These are phyloP conservation scores for Daedaleopsis nitida DNA, from an alignment of 768 basidiomycete species.

Conservation along the genomic window DNA sequence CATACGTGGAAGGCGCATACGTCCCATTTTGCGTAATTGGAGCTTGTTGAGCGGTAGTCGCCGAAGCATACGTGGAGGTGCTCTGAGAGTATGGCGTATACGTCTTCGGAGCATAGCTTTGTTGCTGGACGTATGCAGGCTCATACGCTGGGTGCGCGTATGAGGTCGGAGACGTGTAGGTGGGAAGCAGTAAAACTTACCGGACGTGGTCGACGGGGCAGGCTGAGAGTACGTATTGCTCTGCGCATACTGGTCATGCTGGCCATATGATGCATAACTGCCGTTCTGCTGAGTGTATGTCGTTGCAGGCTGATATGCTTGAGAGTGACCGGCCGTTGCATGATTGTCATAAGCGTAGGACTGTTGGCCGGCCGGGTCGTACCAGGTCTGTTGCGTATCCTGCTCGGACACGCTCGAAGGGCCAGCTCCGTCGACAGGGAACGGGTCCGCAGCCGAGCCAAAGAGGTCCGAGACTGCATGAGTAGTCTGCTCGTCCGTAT, in stretches of 20 bases:
- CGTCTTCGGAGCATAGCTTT: slow-evolving; percentile 14
- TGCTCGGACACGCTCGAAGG: neutral
- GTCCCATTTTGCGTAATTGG: slow-evolving; percentile 22
- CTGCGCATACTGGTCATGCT: slow-evolving; percentile 14
- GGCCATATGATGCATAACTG: slow-evolving; percentile 10
- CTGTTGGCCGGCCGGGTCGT: slow-evolving; percentile 16
- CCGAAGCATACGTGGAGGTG: slow-evolving; percentile 21
- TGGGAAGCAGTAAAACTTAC: slow-evolving; percentile 1
- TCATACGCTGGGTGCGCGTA: slow-evolving; percentile 12
- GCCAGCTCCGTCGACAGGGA: slow-evolving; percentile 9
- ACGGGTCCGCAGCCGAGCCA: slow-evolving; percentile 19
- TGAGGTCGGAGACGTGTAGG: neutral
- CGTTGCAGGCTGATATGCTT: slow-evolving; percentile 7
- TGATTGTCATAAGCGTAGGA: slow-evolving; percentile 9
- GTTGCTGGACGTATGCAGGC: slow-evolving; percentile 7
- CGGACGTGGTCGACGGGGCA: slow-evolving; percentile 1
- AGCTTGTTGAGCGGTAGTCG: slow-evolving; percentile 19
- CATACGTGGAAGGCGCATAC: slow-evolving; percentile 26
- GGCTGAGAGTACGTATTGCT: neutral
- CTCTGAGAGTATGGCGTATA: slow-evolving; percentile 14
- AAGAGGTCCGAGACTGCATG: slow-evolving; percentile 27
- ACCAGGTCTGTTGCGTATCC: slow-evolving; percentile 17
- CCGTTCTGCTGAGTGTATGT: slow-evolving; percentile 14
- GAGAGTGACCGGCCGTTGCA: slow-evolving; percentile 10
- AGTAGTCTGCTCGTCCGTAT: slow-evolving; percentile 1